A percentile compares a stretch with the other conserved stretches of the same genome.
These are phyloP conservation scores for Silene noctiflora DNA, from an alignment of 179 eudicot species.

Conservation along the genomic window DNA sequence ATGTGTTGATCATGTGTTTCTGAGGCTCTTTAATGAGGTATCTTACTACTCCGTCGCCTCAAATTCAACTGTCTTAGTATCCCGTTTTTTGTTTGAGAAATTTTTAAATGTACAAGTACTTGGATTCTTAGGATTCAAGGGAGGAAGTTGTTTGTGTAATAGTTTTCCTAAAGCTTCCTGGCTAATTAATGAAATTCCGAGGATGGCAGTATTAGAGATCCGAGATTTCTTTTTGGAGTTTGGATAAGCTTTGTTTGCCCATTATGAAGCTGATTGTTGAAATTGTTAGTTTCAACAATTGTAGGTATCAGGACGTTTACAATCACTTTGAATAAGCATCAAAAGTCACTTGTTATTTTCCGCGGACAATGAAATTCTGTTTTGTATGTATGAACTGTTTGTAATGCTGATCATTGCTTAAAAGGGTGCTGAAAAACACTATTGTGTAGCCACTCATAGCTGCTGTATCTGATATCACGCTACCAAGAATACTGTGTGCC, in stretches of 20 bases:
- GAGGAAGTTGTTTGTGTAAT: not conserved
- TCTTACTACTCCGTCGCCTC: too few species aligned
- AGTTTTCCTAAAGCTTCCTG: not conserved
- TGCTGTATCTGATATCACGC: slow-evolving; percentile 37
- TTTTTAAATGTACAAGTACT: not conserved
- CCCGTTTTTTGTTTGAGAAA: not conserved
- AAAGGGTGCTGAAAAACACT: slow-evolving; percentile 34
- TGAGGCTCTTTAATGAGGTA: too few species aligned
- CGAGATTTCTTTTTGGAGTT: too few species aligned
- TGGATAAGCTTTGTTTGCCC: too few species aligned
- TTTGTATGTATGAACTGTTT: not conserved
- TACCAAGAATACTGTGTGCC: slow-evolving; percentile 29
- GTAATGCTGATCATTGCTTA: slow-evolving; percentile 28
- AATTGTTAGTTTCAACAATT: not conserved
- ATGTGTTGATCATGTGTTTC: too few species aligned
- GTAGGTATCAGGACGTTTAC: not conserved
- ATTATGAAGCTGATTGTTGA: not conserved
- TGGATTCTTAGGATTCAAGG: too few species aligned
- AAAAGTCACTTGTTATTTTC: not conserved
- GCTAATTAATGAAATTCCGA: not conserved
- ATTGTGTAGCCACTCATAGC: slow-evolving; percentile 44
- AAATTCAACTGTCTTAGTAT: too few species aligned
- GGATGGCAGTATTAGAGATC: too few species aligned
- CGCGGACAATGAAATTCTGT: not conserved
- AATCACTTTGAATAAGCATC: not conserved